Conservation (phyloP, 768 basidiomycete genomes). For the Phallus indusiatus region DNA sequence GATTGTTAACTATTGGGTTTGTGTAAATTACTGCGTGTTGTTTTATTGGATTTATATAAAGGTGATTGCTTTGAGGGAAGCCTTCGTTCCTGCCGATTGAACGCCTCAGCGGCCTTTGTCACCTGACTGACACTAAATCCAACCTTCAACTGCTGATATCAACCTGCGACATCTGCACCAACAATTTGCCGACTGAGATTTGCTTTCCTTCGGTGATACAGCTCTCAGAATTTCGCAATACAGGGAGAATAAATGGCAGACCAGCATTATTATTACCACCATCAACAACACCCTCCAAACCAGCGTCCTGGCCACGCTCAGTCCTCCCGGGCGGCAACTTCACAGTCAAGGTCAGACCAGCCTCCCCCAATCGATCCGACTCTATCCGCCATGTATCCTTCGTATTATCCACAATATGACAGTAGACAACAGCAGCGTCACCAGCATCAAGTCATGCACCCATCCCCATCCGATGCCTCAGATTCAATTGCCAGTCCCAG, state of each 20-base stretch:
- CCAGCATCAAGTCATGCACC: slow-evolving; percentile 43
- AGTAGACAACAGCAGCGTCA: slow-evolving; percentile 20
- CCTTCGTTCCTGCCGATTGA: no score
- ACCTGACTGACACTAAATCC: no score
- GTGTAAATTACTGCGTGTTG: no score
- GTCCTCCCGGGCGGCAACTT: slow-evolving; percentile 18
- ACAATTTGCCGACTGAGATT: no score
- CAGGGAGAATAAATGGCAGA: slow-evolving; percentile 4
- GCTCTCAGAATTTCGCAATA: neutral
- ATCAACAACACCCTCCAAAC: slow-evolving; percentile 20
- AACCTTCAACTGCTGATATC: no score
- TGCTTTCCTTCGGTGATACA: no score
- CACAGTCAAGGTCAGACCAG: slow-evolving; percentile 46
- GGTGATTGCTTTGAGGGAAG: no score
- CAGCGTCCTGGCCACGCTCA: slow-evolving; percentile 4
- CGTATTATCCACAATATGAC: slow-evolving; percentile 49
- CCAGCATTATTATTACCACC: slow-evolving; percentile 31
- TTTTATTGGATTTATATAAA: no score
- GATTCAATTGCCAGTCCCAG: slow-evolving; percentile 69
- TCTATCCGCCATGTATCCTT: slow-evolving; percentile 50
- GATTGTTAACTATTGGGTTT: no score
- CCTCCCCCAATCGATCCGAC: slow-evolving; percentile 61
- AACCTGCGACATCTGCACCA: no score
- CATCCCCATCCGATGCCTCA: slow-evolving; percentile 74
- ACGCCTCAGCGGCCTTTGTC: no score